A percentile compares a stretch with the other conserved stretches of the same genome.
These are phyloP conservation scores for Cutaneotrichosporon sp. DNA, from an alignment of 1,284 basidiomycete species.

Conservation along the genomic window DNA sequence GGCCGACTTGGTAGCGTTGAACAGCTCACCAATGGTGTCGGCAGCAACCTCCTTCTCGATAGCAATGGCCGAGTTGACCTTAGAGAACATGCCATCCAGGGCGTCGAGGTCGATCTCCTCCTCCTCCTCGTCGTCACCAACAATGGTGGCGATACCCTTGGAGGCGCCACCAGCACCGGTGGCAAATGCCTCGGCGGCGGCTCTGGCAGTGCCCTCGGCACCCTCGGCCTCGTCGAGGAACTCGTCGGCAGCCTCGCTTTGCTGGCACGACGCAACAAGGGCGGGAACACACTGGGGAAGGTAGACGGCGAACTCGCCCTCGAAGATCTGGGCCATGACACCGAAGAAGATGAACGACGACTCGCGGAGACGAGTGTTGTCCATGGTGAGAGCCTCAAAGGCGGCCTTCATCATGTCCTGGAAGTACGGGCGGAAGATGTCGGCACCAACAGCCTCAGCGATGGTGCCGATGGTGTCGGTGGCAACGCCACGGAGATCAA, in stretches of 20 bases:
- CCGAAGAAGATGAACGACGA: slow-evolving; percentile 99
- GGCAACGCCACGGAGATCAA: slow-evolving; percentile 90
- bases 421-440: slow-evolving; percentile 93
- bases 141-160: slow-evolving; percentile 45
- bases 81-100: slow-evolving; percentile 60
- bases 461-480: slow-evolving; percentile 99
- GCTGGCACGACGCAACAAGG: slow-evolving; percentile 77
- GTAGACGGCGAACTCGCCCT: slow-evolving; percentile 86
- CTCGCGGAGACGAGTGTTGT: slow-evolving; percentile 79
- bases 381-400: slow-evolving; percentile 83
- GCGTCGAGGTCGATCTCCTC: slow-evolving; percentile 79
- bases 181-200: slow-evolving; percentile 54
- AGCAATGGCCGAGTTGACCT: slow-evolving; percentile 90
- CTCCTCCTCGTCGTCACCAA: slow-evolving; percentile 54
- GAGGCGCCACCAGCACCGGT: slow-evolving; percentile 61
- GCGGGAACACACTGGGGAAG: slow-evolving; percentile 81
- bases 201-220: slow-evolving; percentile 28
- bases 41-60: slow-evolving; percentile 99
- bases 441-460: slow-evolving; percentile 92
- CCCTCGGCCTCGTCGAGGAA: slow-evolving; percentile 58
- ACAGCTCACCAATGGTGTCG: slow-evolving; percentile 90
- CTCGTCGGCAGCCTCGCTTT: slow-evolving; percentile 61
- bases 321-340: slow-evolving; percentile 94
- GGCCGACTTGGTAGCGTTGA: slow-evolving; percentile 71
- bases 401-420: slow-evolving; percentile 92